Percentiles rank a stretch among this genome's conserved stretches.
phyloP scores from a whole-genome alignment of 2,329 filamentous ascomycete genomes.

The Aspergillus fumigatiaffinis region DNA sequence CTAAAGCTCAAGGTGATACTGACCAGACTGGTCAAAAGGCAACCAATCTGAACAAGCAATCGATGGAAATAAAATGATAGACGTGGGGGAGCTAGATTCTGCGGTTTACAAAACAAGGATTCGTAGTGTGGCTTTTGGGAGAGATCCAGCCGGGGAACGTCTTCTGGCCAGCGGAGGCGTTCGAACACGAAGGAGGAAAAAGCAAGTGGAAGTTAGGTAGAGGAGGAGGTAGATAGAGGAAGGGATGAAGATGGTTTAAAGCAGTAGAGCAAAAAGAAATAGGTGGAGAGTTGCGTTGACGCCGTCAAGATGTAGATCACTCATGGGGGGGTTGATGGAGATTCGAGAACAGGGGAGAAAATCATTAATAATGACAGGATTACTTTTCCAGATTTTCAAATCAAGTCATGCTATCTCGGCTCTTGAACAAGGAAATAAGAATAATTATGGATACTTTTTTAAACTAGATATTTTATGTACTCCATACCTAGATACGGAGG shows the following conservation, averaged over 20 bases:
- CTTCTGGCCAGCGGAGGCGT: neutral
- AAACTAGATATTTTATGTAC: neutral
- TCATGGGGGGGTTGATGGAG: too few species aligned
- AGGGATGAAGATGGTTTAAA: neutral
- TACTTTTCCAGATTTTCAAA: neutral
- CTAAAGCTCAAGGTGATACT: conserved; percentile 2
- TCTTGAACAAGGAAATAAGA: neutral
- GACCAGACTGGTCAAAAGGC: neutral
- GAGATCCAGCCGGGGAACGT: neutral
- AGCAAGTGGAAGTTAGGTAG: neutral
- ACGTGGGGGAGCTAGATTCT: neutral
- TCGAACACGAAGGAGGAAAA: neutral
- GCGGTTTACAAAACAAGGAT: neutral
- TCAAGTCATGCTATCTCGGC: neutral
- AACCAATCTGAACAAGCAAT: neutral
- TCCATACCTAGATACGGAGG: neutral
- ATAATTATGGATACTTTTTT: neutral
- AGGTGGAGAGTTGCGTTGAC: neutral
- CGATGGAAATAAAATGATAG: neutral
- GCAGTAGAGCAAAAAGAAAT: neutral
- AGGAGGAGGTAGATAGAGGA: neutral
- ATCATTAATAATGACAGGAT: neutral
- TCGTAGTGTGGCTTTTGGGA: neutral
- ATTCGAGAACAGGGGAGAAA: neutral
- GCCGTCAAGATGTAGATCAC: neutral